Base-by-base conservation (phyloP, 1,139 yeast genomes). In the Hyphopichia burtonii region DNA sequence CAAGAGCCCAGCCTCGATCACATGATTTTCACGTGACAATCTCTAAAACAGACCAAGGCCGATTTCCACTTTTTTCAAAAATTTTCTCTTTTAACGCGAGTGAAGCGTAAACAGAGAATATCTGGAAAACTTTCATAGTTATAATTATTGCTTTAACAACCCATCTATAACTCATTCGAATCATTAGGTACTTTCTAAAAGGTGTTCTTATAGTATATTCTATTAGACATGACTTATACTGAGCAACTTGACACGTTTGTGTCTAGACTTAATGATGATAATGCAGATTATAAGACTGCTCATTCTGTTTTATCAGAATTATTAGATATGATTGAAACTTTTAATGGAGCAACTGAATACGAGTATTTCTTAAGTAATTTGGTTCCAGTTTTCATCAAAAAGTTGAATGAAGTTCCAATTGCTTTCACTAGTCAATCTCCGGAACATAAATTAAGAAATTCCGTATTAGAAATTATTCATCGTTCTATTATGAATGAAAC, bases 401-500 rank as follows among this genome's bases (percentile, higher is more conserved):
- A 82, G 40, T 68, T 93, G 49, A 76, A 83, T 39, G 68, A 74
- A 3, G 85, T 86, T 16, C 95, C 95, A 3, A 74, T 89, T n/a
- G 82, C 89, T 18, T 80, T 87, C 66, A 68, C 70, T 34, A 72
- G 80, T 22, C 73, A 71, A 40, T 76, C 90, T 0, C 74, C 80
- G 0, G 93, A 84, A 54, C 89, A 86, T 53, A 85, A 86, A 61
- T 64, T 89, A 40, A 77, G 97, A 56, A 83, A 83, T 55, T 74
- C 87, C 30, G 70, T 88, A 7, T 71, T 93, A 43, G 97, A 93
- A 56, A 80, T 90, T 19, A 66, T 94, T 23, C 91, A 88, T 54
- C 74, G 97, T 39, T 74, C 91, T 33, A 88, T 87, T 44, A 80
- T 88, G 73, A 90, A 86, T 58, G 97, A 90, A 35, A 77, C 85